Evolutionary conservation across 257 asterid species (phyloP).

Genomic region (Oldenlandia corymbosa): DNA sequence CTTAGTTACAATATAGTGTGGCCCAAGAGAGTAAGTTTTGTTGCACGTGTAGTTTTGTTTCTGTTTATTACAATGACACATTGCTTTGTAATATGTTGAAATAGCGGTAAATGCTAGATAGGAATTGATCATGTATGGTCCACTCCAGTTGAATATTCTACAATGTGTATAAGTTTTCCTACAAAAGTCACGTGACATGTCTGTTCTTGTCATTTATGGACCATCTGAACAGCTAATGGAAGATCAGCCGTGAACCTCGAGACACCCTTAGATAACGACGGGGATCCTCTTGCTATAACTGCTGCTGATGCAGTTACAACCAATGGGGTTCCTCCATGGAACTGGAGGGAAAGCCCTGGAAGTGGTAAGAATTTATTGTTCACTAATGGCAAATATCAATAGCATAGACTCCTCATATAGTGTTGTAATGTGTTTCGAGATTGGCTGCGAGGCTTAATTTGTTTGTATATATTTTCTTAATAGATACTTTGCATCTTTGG

Average conservation of each 20-base stretch:
- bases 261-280: slow-evolving; percentile 74
- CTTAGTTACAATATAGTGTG: background rate
- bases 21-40: background rate
- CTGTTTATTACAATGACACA: background rate
- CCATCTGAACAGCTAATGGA: slow-evolving; percentile 53
- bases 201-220: slow-evolving; percentile 4
- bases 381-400: background rate
- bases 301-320: slow-evolving; percentile 81
- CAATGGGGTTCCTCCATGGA: slow-evolving; percentile 89
- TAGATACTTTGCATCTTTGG: background rate
- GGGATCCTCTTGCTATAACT: slow-evolving; percentile 81
- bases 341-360: slow-evolving; percentile 59
- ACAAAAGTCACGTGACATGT: background rate
- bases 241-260: slow-evolving; percentile 67
- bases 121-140: background rate
- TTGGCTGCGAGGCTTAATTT: too few species aligned
- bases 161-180: background rate
- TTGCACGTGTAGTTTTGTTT: background rate
- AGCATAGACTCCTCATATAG: background rate
- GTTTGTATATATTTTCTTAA: too few species aligned
- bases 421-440: too few species aligned
- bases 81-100: background rate
- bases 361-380: slow-evolving; percentile 12
- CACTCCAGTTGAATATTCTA: background rate
- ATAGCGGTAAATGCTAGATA: background rate